Evolutionary conservation across 192 early-diverging fungal species (phyloP), one percentile per base, ranked within the genome.

Genomic region (Gaertneriomyces sp.): DNA sequence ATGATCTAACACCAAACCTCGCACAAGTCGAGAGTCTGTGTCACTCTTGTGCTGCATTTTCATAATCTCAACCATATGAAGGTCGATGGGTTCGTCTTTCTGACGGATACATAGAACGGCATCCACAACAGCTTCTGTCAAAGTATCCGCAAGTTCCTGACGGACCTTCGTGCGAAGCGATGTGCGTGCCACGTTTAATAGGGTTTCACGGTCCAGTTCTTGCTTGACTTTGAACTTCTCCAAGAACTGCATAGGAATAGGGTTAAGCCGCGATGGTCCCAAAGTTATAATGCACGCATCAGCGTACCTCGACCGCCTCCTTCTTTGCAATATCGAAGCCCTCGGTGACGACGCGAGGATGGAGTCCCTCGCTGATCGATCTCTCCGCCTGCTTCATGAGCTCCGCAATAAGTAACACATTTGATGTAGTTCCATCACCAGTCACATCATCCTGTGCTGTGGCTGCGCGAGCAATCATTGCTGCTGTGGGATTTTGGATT

Each of bases 1-100:
- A 73, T 99, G 97, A 82, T 99, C 97, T 79, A 99, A 76, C 19
- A 99, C 97, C 46, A 99, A 79, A 45, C 96, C 97, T 61, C 90
- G 88, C 53, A 99, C 86, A 25, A 99, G 81, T 39, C 89, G 79
- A 46, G 95, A 92, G 75, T 99, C 97, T n/a, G 90, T 94, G n/a
- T 94, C 94, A 43, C 87, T 92, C 77, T 92, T 92, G 83, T 98
- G 95, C 88, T 90, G 87, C 97, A 99, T 97, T 83, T 95, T 96
- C 95, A 99, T 99, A 65, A 96, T 92, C 80, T 99, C 97, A 8
- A 99, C 93, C 97, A 99, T 99, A 70, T 97, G 93, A 61, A 99
- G 81, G 76, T 99, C 97, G 70, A 98, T 96, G 7, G 94, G 94
- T 57, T 90, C 72, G 17, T 84, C 90, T 39, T 89, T 85, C 58